Conservation (phyloP, 257 asterid species). For the Forsythia suspensa region DNA sequence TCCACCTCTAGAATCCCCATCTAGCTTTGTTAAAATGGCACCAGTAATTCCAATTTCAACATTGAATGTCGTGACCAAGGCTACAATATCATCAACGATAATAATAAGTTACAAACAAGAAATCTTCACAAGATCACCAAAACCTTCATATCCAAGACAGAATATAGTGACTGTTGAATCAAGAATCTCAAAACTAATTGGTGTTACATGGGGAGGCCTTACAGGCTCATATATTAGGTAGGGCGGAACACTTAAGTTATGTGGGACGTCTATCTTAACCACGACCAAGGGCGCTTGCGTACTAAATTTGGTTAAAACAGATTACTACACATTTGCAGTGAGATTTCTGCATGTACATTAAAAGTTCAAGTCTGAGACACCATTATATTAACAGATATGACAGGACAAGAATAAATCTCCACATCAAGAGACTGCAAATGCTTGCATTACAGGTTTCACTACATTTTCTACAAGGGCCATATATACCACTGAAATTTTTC, state of each 20-base stretch:
- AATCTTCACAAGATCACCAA: neutral
- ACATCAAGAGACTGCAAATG: conserved; percentile 9
- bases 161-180: conserved; percentile 2
- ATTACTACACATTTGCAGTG: neutral
- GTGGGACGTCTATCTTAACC: conserved; percentile 5
- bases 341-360: conserved; percentile 15
- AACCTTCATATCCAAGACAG: conserved; percentile 7
- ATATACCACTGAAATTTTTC: conserved; percentile 13
- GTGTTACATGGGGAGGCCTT: conserved; percentile 13
- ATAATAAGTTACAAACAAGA: conserved; percentile 24
- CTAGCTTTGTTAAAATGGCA: conserved; percentile 93
- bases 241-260: neutral
- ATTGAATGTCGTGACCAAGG: conserved; percentile 92
- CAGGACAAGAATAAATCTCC: conserved; percentile 6
- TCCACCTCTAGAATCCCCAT: conserved; percentile 99
- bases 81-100: conserved; percentile 37
- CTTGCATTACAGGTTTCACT: conserved; percentile 15
- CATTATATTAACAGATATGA: neutral
- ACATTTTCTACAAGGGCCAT: conserved; percentile 18
- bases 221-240: neutral
- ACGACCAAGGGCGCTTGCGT: neutral
- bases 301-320: neutral
- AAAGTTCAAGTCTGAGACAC: neutral
- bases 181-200: conserved; percentile 4
- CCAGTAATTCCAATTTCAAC: conserved; percentile 98